These are phyloP conservation scores for Termitomyces sp. DNA, from an alignment of 768 basidiomycete species.

Conservation along the genomic window DNA sequence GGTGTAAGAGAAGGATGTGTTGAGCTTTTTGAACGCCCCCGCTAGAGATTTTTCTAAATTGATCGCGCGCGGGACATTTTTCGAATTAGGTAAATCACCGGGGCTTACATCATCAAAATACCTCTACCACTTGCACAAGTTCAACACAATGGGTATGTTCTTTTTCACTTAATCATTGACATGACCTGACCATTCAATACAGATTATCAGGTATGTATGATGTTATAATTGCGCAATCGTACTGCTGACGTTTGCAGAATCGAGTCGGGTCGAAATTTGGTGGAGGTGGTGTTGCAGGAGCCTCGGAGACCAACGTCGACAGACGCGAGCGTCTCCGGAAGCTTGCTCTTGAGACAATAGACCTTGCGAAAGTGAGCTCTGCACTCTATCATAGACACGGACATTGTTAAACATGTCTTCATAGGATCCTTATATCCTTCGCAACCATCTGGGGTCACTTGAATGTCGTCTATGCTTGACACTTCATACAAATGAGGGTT, in stretches of 20 bases:
- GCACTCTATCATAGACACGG: not conserved
- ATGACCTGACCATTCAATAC: slow-evolving; percentile 9
- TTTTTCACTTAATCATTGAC: not conserved
- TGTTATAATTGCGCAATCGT: not conserved
- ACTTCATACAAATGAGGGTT: slow-evolving; percentile 98
- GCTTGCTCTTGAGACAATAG: slow-evolving; percentile 95
- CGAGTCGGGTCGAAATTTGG: slow-evolving; percentile 96
- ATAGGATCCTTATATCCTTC: slow-evolving; percentile 96
- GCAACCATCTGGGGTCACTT: slow-evolving; percentile 96
- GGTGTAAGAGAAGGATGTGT: not conserved
- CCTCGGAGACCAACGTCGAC: slow-evolving; percentile 93
- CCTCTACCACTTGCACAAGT: not conserved
- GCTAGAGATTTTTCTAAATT: slow-evolving; percentile 19
- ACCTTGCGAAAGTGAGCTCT: slow-evolving; percentile 82
- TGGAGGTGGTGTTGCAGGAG: slow-evolving; percentile 93
- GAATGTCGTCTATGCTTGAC: slow-evolving; percentile 98
- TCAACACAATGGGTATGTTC: slow-evolving; percentile 32
- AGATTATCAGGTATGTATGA: slow-evolving; percentile 66
- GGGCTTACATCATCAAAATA: slow-evolving; percentile 20
- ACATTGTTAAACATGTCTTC: slow-evolving; percentile 7
- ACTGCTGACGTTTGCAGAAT: slow-evolving; percentile 52
- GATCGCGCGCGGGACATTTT: slow-evolving; percentile 15
- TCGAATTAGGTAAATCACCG: slow-evolving; percentile 5
- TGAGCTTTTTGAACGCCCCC: slow-evolving; percentile 6
- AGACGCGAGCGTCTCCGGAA: slow-evolving; percentile 91